Conservation (phyloP, 23 red algal species). For the Cyanidium caldarium region DNA sequence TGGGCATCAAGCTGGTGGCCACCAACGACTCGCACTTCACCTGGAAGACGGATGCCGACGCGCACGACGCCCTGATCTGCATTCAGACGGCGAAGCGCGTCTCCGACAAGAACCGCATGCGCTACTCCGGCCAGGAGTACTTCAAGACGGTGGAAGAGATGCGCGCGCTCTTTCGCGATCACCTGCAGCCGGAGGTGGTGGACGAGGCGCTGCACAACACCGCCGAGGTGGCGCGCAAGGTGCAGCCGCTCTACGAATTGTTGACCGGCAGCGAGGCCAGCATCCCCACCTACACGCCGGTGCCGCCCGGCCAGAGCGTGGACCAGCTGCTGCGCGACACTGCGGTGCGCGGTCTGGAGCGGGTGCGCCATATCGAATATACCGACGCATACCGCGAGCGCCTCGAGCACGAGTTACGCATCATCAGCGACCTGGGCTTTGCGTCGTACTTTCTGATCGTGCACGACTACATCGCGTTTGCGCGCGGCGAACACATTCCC, state of each 20-base stretch:
- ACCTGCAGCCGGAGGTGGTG: slow-evolving; percentile 18
- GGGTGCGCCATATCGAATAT: background rate
- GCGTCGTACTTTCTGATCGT: slow-evolving; percentile 90
- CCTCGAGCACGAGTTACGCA: slow-evolving; percentile 59
- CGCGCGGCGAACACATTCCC: slow-evolving; percentile 39
- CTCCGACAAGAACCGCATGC: slow-evolving; percentile 49
- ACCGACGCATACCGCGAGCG: slow-evolving; percentile 36
- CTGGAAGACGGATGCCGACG: slow-evolving; percentile 32
- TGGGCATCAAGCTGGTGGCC: slow-evolving; percentile 55
- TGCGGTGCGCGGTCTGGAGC: slow-evolving; percentile 5
- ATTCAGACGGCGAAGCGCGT: slow-evolving; percentile 78
- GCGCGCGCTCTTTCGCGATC: slow-evolving; percentile 49
- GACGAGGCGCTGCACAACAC: slow-evolving; percentile 57
- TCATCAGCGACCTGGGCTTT: slow-evolving; percentile 65
- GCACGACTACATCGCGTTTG: slow-evolving; percentile 78
- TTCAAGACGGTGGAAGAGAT: slow-evolving; percentile 84
- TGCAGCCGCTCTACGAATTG: slow-evolving; percentile 24
- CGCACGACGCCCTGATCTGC: slow-evolving; percentile 85
- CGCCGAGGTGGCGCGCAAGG: slow-evolving; percentile 45
- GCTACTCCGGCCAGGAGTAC: slow-evolving; percentile 75
- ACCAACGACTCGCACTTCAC: slow-evolving; percentile 98
- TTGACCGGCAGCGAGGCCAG: slow-evolving; percentile 46
- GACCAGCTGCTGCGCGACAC: slow-evolving; percentile 26
- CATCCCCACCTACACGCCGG: slow-evolving; percentile 47
- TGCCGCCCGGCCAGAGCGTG: slow-evolving; percentile 1